Evolutionary conservation across 164 flowering plant genomes (phyloP).

Genomic region (Echeveria elegans): DNA sequence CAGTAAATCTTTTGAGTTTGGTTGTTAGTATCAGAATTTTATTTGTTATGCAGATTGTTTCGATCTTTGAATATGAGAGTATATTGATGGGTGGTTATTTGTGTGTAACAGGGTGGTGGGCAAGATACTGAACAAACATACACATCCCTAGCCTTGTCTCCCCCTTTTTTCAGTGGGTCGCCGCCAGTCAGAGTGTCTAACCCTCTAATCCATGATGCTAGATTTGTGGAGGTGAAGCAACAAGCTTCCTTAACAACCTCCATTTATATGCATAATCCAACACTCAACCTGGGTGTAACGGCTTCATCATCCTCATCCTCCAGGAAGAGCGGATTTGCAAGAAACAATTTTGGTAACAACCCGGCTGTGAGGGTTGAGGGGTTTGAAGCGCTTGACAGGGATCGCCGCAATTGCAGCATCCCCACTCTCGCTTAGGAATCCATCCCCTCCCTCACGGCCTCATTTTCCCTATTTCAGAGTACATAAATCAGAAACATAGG

Average conservation of each 20-base stretch:
- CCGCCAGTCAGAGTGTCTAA: conserved; percentile 74
- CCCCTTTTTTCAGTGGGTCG: conserved; percentile 68
- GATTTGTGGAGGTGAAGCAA: conserved; percentile 39
- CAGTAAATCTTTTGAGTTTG: no score
- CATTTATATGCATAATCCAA: conserved; percentile 18
- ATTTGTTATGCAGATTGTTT: no score
- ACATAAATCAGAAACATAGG: conserved; percentile 9
- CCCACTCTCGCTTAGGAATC: conserved; percentile 46
- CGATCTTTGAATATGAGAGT: no score
- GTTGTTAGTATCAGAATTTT: no score
- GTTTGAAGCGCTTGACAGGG: conserved; percentile 63
- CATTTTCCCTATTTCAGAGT: not conserved
- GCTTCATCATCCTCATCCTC: conserved; percentile 33
- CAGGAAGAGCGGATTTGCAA: conserved; percentile 39
- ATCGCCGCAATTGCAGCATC: conserved; percentile 50
- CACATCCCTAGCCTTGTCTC: conserved; percentile 30
- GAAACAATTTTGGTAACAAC: conserved; percentile 51
- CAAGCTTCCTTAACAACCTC: not conserved
- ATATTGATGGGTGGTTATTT: not conserved
- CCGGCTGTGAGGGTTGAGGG: conserved; percentile 70
- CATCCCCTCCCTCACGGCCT: not conserved
- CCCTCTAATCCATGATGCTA: conserved; percentile 60
- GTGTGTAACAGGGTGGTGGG: conserved; percentile 24
- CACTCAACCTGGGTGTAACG: conserved; percentile 11
- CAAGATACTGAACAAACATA: conserved; percentile 25